A percentile compares a stretch with the other conserved stretches of the same genome.
These are phyloP conservation scores for Neodidymelliopsis sp. DNA, from an alignment of 2,329 filamentous ascomycete species.

Conservation along the genomic window DNA sequence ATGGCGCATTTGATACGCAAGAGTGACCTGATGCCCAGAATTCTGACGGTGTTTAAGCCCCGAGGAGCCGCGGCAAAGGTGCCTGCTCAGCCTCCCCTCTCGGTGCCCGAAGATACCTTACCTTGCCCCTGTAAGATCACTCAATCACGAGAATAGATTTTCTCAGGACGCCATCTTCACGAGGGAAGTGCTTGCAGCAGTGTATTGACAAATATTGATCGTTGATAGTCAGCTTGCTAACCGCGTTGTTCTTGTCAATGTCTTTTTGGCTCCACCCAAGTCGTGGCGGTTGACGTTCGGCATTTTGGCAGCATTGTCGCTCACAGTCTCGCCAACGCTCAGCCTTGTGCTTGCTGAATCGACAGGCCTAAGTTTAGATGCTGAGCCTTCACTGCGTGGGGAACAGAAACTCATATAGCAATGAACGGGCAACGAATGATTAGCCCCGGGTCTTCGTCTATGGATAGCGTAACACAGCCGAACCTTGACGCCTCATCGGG, in stretches of 20 bases:
- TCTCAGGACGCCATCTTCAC: neutral
- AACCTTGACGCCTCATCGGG: neutral
- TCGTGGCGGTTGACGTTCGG: too few relatives aligned
- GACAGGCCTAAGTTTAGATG: neutral
- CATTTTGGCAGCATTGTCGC: neutral
- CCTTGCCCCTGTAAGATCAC: neutral
- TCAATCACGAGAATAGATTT: neutral
- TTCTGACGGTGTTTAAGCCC: too few relatives aligned
- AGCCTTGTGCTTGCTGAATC: constrained; percentile 7
- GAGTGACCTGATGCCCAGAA: too few relatives aligned
- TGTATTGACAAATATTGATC: too few relatives aligned
- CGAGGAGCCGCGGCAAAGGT: neutral
- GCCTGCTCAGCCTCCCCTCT: constrained; percentile 11
- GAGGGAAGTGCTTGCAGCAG: too few relatives aligned
- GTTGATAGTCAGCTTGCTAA: too few relatives aligned
- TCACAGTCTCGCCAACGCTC: neutral
- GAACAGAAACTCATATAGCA: neutral
- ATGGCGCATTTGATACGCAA: too few relatives aligned
- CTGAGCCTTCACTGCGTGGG: neutral
- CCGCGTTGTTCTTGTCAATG: too few relatives aligned
- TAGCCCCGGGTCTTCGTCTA: neutral
- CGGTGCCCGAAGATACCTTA: constrained; percentile 7
- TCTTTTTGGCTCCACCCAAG: too few relatives aligned
- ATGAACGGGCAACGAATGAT: neutral
- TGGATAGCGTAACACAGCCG: neutral